phyloP scores from a whole-genome alignment of 306 rosid genomes.

The Comarum palustre region DNA sequence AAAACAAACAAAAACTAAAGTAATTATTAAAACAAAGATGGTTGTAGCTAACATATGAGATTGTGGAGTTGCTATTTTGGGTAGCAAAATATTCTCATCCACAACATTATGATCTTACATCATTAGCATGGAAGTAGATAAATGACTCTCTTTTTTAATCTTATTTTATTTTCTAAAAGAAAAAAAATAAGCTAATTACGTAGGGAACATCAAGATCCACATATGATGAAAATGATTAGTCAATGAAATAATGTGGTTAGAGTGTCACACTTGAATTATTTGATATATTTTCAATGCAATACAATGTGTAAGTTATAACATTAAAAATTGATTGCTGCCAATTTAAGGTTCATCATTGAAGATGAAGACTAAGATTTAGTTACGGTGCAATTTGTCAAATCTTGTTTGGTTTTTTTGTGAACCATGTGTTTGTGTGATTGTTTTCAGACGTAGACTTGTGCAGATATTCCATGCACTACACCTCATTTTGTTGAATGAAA shows the following conservation, averaged over 20 bases:
- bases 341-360: background rate
- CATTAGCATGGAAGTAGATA: background rate
- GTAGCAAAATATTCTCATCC: background rate
- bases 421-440: background rate
- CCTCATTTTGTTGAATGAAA: background rate
- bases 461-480: background rate
- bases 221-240: background rate
- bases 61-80: slow-evolving; percentile 3
- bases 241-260: slow-evolving; percentile 14
- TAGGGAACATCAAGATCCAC: slow-evolving; percentile 11
- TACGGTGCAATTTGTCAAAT: background rate
- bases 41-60: background rate
- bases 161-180: too few relatives aligned
- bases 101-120: background rate
- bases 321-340: background rate
- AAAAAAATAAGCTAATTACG: too few relatives aligned
- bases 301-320: background rate
- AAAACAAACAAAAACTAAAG: background rate
- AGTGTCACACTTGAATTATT: slow-evolving; percentile 12
- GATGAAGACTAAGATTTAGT: background rate
- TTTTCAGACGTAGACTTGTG: background rate
- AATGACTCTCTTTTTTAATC: background rate
- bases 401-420: background rate
- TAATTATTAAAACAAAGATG: background rate
- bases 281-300: background rate